Evolutionary conservation across 1,284 basidiomycete genomes (phyloP).

Genomic region (Phellinidium pouzarii): DNA sequence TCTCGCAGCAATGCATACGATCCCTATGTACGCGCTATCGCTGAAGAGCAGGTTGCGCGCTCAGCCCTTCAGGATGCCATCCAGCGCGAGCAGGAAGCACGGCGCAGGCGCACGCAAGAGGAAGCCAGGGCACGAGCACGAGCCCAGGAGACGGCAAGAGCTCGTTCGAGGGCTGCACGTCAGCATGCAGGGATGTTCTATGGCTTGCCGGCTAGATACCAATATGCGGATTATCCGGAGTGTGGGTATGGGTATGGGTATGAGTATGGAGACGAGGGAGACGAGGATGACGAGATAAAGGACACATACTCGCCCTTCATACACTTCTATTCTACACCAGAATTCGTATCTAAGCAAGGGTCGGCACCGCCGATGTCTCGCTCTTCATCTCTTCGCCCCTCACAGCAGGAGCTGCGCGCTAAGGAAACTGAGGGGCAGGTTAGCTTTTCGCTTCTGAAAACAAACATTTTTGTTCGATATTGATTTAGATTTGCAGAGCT

Average conservation of each 20-base stretch:
- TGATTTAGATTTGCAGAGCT: background rate
- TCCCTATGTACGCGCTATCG: conserved; percentile 13
- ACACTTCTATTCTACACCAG: background rate
- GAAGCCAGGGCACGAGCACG: conserved; percentile 4
- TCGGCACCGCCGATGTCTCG: no score
- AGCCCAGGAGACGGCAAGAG: conserved; percentile 3
- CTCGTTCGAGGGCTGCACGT: background rate
- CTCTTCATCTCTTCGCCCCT: no score
- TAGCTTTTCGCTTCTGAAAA: background rate
- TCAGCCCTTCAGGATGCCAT: conserved; percentile 8
- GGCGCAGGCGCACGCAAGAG: conserved; percentile 4
- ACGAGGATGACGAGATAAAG: background rate
- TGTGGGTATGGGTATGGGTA: background rate
- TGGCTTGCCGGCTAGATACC: conserved; percentile 3
- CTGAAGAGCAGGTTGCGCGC: conserved; percentile 17
- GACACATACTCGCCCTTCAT: background rate
- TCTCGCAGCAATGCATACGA: conserved; percentile 8
- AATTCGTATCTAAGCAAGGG: background rate
- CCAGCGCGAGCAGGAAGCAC: conserved; percentile 15
- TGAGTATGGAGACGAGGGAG: background rate
- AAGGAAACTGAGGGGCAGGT: background rate
- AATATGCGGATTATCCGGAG: background rate
- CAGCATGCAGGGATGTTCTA: conserved; percentile 10
- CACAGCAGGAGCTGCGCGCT: background rate
- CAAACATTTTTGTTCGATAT: background rate